These are phyloP conservation scores for Hylodesmum podocarpum DNA, from an alignment of 306 rosid genomes.

Conservation along the genomic window DNA sequence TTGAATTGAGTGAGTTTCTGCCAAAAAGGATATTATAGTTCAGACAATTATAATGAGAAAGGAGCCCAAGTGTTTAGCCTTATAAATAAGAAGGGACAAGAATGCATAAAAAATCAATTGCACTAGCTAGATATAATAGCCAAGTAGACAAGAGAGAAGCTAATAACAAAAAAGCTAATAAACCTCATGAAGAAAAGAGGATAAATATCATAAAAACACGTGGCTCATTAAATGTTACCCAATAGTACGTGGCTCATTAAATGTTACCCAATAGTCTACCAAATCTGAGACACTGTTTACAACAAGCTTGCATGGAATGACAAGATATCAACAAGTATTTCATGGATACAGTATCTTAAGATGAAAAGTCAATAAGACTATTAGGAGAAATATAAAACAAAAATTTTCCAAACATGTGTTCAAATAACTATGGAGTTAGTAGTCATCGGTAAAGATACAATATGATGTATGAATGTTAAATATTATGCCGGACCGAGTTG, in stretches of 20 bases:
- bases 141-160: constrained; percentile 13
- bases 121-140: neutral
- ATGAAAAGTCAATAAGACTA: neutral
- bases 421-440: neutral
- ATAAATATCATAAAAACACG: constrained; percentile 34
- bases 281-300: constrained; percentile 67
- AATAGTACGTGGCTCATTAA: too few relatives aligned
- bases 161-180: neutral
- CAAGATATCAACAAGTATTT: constrained; percentile 1
- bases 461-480: neutral
- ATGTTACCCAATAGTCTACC: constrained; percentile 91
- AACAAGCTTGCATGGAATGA: constrained; percentile 70
- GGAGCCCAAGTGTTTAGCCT: constrained; percentile 1
- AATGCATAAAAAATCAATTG: constrained; percentile 16
- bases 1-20: constrained; percentile 55
- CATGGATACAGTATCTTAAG: neutral
- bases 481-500: too few relatives aligned
- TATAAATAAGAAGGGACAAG: constrained; percentile 3
- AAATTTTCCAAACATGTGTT: neutral
- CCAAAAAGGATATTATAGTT: constrained; percentile 25
- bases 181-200: constrained; percentile 7
- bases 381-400: neutral
- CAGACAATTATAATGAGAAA: constrained; percentile 28
- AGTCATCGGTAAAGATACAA: neutral
- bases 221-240: too few relatives aligned